phyloP scores from a whole-genome alignment of 2,329 filamentous ascomycete genomes.

The Xylaria sp. region DNA sequence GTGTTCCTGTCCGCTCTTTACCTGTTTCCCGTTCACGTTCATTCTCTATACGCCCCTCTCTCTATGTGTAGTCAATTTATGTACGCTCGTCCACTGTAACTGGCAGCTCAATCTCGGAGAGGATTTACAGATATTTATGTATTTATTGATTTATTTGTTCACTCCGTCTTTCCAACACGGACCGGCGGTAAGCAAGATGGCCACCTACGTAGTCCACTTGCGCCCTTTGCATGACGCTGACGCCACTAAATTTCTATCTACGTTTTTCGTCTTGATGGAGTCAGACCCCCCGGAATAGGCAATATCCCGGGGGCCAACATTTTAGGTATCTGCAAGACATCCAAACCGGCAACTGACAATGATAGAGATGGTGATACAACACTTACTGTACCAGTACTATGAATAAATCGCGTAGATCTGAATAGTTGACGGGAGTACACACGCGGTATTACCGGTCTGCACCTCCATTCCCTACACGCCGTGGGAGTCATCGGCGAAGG shows the following conservation, averaged over 20 bases:
- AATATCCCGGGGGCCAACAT: constrained; percentile 19
- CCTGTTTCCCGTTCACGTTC: neutral
- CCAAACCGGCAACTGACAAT: neutral
- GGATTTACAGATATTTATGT: neutral
- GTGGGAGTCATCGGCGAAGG: no score
- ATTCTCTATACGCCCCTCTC: neutral
- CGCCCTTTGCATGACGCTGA: neutral
- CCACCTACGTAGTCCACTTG: neutral
- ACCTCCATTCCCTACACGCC: neutral
- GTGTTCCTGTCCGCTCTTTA: neutral
- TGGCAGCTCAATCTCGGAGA: neutral
- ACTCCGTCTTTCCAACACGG: neutral
- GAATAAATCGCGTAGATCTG: neutral
- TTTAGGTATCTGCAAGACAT: neutral
- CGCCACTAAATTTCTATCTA: neutral
- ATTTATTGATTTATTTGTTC: neutral
- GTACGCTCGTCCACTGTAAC: neutral
- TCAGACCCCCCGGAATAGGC: constrained; percentile 6
- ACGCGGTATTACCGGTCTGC: no score
- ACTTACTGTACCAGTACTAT: neutral
- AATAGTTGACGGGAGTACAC: neutral
- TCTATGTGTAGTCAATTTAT: neutral
- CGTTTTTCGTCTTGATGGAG: neutral
- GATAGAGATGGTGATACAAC: neutral
- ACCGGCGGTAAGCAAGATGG: neutral